Base-by-base conservation (phyloP, 331 rosid species). In the Erythrophleum ivorense region DNA sequence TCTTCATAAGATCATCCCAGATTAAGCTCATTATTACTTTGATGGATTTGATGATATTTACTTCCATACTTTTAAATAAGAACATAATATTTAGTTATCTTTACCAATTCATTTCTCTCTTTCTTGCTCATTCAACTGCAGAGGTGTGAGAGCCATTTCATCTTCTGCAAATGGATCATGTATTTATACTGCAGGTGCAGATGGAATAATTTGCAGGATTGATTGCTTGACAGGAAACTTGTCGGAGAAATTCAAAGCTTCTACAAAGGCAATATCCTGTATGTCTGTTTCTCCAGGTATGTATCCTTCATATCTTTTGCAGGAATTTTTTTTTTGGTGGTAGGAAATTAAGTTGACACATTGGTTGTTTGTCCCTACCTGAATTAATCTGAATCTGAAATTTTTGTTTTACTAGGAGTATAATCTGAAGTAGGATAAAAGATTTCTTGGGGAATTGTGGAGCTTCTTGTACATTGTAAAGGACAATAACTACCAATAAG, bases 111-210 rank as follows among this genome's bases (percentile, higher is more conserved):
- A 21, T 57, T 38, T 77, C 6, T 72, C 21, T 75, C 74, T 19
- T 86, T 65, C 68, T 60, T 80, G 3, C 52, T 83, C n/a, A 29
- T 54, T 85, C 77, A 13, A 24, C 34, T 86, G 88, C 91, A 93
- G 99, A 82, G 97, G 98, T 73, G 98, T 91, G 74, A 86, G 86
- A 80, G 87, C 97, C 71, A 85, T 93, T 80, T 92, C 98, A 21
- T 92, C 90, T 83, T 73, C 93, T 9, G 86, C 87, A 58, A 81
- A 85, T 24, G 91, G 76, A 54, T 90, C 94, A 1, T 76, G 75
- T 71, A 67, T 91, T 75, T 94, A 89, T 81, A 88, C 97, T 1
- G 94, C 95, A 0, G 98, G 98, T 79, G 89, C 88, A 15, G 98
- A 93, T 89, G 99, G 99, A 77, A 91, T 91, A 92, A 65, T 92